A percentile compares a stretch with the other conserved stretches of the same genome.
Conservation (phyloP, 129 eudicot species). For the Logfia minima region DNA sequence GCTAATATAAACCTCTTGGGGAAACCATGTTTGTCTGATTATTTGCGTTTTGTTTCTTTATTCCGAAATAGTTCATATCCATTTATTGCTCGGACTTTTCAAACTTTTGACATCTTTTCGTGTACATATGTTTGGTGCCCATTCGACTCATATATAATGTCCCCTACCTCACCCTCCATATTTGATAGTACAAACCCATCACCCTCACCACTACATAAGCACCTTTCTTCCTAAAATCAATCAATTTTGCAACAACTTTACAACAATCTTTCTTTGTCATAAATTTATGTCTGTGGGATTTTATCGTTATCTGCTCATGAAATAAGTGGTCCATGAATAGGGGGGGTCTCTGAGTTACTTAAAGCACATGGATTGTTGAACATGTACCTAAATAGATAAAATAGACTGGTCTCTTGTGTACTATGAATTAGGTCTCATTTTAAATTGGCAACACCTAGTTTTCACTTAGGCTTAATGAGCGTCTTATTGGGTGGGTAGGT, state of each 20-base stretch:
- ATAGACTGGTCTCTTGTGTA: slow-evolving; percentile 39
- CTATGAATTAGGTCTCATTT: slow-evolving; percentile 14
- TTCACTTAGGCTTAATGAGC: background rate
- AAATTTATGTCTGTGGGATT: slow-evolving; percentile 23
- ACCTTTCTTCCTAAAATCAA: slow-evolving; percentile 18
- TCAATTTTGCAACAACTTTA: slow-evolving; percentile 26
- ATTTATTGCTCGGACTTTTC: background rate
- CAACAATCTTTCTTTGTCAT: slow-evolving; percentile 29
- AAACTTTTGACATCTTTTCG: slow-evolving; percentile 9
- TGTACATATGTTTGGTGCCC: background rate
- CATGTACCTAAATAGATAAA: slow-evolving; percentile 20
- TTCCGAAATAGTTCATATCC: background rate
- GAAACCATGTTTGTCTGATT: background rate
- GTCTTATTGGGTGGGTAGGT: slow-evolving; percentile 19
- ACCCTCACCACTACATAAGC: background rate
- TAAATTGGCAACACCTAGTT: slow-evolving; percentile 8
- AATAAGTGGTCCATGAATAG: slow-evolving; percentile 15
- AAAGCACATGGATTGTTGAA: slow-evolving; percentile 35
- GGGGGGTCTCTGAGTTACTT: slow-evolving; percentile 9
- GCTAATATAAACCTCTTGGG: background rate
- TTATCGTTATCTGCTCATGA: slow-evolving; percentile 17
- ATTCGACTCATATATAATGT: background rate
- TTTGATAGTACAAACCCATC: slow-evolving; percentile 21
- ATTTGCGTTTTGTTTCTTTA: background rate
- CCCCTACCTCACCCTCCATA: slow-evolving; percentile 30